Percentiles rank a stretch among this genome's conserved stretches.
Evolutionary conservation across 2,329 filamentous ascomycete genomes (phyloP).

Genomic region (Neonectria magnoliae): DNA sequence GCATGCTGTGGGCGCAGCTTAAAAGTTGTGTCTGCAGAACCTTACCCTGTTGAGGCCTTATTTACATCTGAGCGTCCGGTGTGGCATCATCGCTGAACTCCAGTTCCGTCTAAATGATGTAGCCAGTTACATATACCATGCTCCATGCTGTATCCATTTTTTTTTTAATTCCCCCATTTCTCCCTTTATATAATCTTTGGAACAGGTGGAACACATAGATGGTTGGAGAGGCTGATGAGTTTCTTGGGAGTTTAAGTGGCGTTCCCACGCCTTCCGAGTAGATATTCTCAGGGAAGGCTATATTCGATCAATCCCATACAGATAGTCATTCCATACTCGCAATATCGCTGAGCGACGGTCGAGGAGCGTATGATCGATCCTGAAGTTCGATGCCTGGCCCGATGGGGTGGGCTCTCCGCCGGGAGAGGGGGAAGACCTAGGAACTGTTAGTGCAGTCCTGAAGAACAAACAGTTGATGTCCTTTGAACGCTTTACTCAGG

Average conservation of each 20-base stretch:
- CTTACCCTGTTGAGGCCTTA: conserved; percentile 20
- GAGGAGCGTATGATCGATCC: conserved; percentile 67
- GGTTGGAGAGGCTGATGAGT: conserved; percentile 2
- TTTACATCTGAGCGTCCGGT: conserved; percentile 35
- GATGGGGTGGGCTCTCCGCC: conserved; percentile 72
- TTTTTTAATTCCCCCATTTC: conserved; percentile 11
- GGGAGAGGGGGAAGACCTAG: conserved; percentile 66
- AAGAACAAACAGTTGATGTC: not conserved
- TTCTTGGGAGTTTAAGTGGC: not conserved
- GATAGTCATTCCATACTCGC: conserved; percentile 70
- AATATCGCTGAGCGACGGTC: conserved; percentile 70
- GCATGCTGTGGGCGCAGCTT: not conserved
- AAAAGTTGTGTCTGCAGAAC: conserved; percentile 6
- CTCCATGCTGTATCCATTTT: conserved; percentile 31
- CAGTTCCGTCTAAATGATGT: conserved; percentile 40
- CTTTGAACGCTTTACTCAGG: not conserved
- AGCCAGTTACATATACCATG: conserved; percentile 36
- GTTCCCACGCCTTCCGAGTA: not conserved
- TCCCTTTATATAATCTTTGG: conserved; percentile 17
- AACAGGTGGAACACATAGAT: not conserved
- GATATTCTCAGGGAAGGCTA: conserved; percentile 1
- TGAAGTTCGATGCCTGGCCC: conserved; percentile 86
- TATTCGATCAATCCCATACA: not conserved
- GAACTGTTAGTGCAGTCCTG: conserved; percentile 22
- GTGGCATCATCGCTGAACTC: conserved; percentile 25